Evolutionary conservation across 2,329 filamentous ascomycete genomes (phyloP).

Genomic region (Orbilia blumenaviensis): DNA sequence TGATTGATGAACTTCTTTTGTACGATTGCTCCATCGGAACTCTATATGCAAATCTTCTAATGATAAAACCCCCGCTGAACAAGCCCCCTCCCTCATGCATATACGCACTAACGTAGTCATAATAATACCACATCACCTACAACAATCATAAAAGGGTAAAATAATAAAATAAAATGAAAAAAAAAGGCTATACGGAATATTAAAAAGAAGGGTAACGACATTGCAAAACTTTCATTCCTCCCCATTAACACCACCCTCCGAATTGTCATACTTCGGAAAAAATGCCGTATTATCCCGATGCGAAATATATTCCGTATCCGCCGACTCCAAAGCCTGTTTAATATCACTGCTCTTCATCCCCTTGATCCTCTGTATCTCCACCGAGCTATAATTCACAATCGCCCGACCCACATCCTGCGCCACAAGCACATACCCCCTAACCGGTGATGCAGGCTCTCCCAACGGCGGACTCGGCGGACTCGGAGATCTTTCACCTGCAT

Average conservation of each 20-base stretch:
- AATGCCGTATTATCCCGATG: slow-evolving; percentile 57
- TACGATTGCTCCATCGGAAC: background rate
- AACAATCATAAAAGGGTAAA: too few species aligned
- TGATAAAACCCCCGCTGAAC: background rate
- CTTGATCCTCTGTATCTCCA: slow-evolving; percentile 83
- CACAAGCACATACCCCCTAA: slow-evolving; percentile 64
- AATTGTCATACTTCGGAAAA: slow-evolving; percentile 49
- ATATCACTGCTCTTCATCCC: slow-evolving; percentile 86
- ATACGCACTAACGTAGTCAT: too few species aligned
- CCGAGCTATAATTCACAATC: slow-evolving; percentile 89
- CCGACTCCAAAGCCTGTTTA: slow-evolving; percentile 80
- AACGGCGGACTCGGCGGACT: background rate
- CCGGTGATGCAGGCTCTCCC: background rate
- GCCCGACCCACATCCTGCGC: slow-evolving; percentile 83
- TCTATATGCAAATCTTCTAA: background rate
- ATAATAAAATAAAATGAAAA: too few species aligned
- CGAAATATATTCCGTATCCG: slow-evolving; percentile 63
- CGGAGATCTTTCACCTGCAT: background rate
- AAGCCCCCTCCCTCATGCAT: background rate
- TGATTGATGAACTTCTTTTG: background rate
- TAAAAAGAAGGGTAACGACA: background rate
- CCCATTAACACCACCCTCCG: background rate
- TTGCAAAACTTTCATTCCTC: background rate
- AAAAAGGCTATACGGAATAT: too few species aligned
- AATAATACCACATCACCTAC: too few species aligned